Conservation (phyloP, 768 basidiomycete species). For the Phylloporus scabripes region DNA sequence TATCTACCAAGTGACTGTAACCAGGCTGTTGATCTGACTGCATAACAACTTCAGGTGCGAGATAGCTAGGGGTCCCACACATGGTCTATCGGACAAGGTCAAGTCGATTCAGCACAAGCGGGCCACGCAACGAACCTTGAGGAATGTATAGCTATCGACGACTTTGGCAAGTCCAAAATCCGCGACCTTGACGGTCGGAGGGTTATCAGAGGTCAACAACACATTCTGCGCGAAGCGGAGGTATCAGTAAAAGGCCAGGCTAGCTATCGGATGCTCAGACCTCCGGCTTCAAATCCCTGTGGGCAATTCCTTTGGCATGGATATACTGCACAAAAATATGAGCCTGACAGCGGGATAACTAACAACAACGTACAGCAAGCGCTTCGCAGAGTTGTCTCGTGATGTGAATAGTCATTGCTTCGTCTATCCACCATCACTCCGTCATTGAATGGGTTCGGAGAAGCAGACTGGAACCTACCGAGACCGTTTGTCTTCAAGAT, state of each 20-base stretch:
- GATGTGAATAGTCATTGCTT: slow-evolving; percentile 58
- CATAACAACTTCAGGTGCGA: slow-evolving; percentile 87
- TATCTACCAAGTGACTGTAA: slow-evolving; percentile 87
- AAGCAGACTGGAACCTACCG: slow-evolving; percentile 37
- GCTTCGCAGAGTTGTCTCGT: slow-evolving; percentile 83
- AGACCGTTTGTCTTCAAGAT: slow-evolving; percentile 60
- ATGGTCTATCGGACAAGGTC: slow-evolving; percentile 53
- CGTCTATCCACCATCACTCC: slow-evolving; percentile 32
- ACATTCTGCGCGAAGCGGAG: slow-evolving; percentile 52
- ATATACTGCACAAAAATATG: slow-evolving; percentile 43
- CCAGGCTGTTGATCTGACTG: slow-evolving; percentile 52
- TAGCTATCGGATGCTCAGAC: slow-evolving; percentile 26
- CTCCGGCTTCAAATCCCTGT: slow-evolving; percentile 93
- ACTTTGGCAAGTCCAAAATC: slow-evolving; percentile 96
- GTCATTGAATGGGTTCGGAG: neutral
- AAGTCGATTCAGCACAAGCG: neutral
- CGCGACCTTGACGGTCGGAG: slow-evolving; percentile 80
- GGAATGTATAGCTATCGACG: slow-evolving; percentile 72
- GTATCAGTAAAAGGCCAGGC: slow-evolving; percentile 3
- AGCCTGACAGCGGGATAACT: neutral
- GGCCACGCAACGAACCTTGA: slow-evolving; percentile 47
- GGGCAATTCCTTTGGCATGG: slow-evolving; percentile 72
- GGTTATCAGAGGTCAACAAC: slow-evolving; percentile 64
- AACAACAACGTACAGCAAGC: slow-evolving; percentile 47
- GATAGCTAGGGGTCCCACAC: slow-evolving; percentile 94